Percentiles rank a stretch among this genome's conserved stretches.
Conservation (phyloP, 2,329 filamentous ascomycete genomes). For the Trichoderma koningii region DNA sequence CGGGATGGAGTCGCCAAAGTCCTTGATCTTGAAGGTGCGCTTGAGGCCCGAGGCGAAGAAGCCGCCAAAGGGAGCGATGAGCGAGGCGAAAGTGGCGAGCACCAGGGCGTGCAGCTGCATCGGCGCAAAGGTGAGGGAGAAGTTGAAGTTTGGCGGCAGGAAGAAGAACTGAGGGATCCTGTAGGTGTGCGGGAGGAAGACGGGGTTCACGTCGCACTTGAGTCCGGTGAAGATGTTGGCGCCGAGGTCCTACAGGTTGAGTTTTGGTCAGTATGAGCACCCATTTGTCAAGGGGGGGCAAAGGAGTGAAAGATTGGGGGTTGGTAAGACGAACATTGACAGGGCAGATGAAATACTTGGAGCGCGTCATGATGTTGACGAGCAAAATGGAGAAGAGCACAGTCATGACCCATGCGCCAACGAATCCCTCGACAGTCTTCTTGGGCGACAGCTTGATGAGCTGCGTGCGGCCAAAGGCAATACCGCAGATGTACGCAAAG, state of each 20-base stretch:
- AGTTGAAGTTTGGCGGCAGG: slow-evolving; percentile 57
- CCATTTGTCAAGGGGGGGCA: too few species aligned
- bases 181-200: slow-evolving; percentile 79
- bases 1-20: slow-evolving; percentile 97
- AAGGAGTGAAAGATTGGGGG: too few species aligned
- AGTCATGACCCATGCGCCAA: slow-evolving; percentile 95
- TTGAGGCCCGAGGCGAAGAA: slow-evolving; percentile 98
- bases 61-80: slow-evolving; percentile 95
- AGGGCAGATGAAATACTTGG: slow-evolving; percentile 97
- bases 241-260: slow-evolving; percentile 67
- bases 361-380: slow-evolving; percentile 82
- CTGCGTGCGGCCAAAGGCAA: slow-evolving; percentile 93
- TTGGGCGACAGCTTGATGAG: slow-evolving; percentile 98
- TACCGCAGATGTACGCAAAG: slow-evolving; percentile 95
- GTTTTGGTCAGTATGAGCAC: neutral
- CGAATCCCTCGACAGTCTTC: slow-evolving; percentile 97
- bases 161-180: slow-evolving; percentile 72
- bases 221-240: slow-evolving; percentile 91
- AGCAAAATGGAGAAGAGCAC: slow-evolving; percentile 80
- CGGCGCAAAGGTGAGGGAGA: slow-evolving; percentile 75
- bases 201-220: slow-evolving; percentile 86
- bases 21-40: slow-evolving; percentile 99
- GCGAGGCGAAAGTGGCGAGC: slow-evolving; percentile 89
- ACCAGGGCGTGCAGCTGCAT: slow-evolving; percentile 93
- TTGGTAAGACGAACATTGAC: slow-evolving; percentile 65